Conservation (phyloP, 179 eudicot species). For the Amaranthus tricolor region DNA sequence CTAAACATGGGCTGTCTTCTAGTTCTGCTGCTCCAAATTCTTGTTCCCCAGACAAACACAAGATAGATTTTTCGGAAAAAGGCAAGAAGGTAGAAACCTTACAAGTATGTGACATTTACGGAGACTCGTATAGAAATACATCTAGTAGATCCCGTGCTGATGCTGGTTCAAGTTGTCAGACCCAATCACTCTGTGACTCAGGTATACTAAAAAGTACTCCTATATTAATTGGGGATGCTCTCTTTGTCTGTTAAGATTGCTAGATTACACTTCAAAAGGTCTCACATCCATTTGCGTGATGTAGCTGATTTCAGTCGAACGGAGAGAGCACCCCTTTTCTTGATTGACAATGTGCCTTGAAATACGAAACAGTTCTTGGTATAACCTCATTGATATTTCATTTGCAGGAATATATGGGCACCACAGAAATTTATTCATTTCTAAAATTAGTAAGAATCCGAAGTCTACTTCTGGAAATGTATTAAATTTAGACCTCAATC, state of each 20-base stretch:
- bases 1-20: conserved; percentile 10
- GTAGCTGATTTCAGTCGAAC: too few species aligned
- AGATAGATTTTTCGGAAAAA: conserved; percentile 15
- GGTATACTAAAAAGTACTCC: conserved; percentile 17
- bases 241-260: background rate
- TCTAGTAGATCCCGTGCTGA: conserved; percentile 13
- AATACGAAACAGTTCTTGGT: too few species aligned
- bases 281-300: background rate
- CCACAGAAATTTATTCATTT: conserved; percentile 10
- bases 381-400: background rate
- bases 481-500: conserved; percentile 48
- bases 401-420: conserved; percentile 38
- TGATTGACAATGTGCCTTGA: too few species aligned
- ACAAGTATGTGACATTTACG: conserved; percentile 12
- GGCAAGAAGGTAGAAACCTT: conserved; percentile 17
- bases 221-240: too few species aligned
- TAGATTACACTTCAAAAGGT: background rate
- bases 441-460: conserved; percentile 19
- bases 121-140: conserved; percentile 18
- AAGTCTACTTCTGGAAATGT: conserved; percentile 16
- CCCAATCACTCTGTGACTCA: conserved; percentile 14
- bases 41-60: conserved; percentile 14
- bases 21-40: conserved; percentile 12
- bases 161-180: conserved; percentile 17
- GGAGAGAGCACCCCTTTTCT: too few species aligned